phyloP scores from a whole-genome alignment of 257 asterid species.

The Catharanthus roseus region DNA sequence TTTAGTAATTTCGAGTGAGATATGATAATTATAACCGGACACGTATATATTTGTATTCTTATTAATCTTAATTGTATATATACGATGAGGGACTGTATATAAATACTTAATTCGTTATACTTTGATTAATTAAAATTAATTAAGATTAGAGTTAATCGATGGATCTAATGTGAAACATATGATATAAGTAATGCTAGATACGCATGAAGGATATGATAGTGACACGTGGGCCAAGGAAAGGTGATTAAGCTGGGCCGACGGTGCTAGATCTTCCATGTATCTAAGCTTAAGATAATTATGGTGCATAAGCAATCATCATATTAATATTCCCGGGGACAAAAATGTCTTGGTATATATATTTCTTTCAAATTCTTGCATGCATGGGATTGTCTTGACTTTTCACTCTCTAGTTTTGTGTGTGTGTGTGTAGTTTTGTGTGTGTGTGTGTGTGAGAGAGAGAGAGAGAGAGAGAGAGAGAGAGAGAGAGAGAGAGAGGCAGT shows the following conservation, averaged over 20 bases:
- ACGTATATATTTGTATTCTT: no score
- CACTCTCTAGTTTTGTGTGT: neutral
- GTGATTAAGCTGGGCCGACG: conserved; percentile 27
- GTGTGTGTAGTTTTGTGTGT: no score
- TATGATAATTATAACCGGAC: no score
- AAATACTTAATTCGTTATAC: no score
- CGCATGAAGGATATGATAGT: conserved; percentile 29
- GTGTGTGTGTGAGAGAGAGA: conserved; percentile 16
- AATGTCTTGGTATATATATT: conserved; percentile 4
- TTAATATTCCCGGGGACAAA: conserved; percentile 5
- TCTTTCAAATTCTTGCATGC: conserved; percentile 20
- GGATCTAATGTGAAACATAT: conserved; percentile 19
- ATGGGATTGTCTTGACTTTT: conserved; percentile 34
- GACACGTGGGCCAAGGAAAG: conserved; percentile 35
- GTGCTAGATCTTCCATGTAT: conserved; percentile 28
- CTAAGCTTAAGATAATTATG: conserved; percentile 22
- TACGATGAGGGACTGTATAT: no score
- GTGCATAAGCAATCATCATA: conserved; percentile 4
- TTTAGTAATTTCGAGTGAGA: no score
- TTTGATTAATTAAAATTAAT: no score
- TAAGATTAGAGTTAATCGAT: no score
- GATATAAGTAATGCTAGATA: conserved; percentile 17
- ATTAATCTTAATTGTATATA: no score
- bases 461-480: conserved; percentile 14
- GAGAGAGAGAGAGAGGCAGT: conserved; percentile 17